Conservation (phyloP, 129 eudicot genomes). For the Tanacetum coccineum region DNA sequence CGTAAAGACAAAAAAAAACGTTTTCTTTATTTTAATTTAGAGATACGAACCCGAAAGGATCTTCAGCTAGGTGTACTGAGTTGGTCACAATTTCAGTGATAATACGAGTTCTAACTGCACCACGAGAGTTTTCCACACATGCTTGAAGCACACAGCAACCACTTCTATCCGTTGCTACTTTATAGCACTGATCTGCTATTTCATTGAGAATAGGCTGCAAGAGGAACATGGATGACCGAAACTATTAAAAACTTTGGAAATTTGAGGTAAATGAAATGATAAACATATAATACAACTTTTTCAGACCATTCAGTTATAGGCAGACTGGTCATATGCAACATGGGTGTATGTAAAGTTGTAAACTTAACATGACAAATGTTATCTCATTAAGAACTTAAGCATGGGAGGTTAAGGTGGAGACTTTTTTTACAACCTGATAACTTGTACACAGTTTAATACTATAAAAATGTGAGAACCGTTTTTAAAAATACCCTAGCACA, state of each 20-base stretch:
- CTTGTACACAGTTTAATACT: too few species aligned
- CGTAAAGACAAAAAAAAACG: background rate
- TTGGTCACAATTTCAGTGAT: conserved; percentile 38
- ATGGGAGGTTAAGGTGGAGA: too few species aligned
- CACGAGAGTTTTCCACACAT: conserved; percentile 50
- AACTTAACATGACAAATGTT: too few species aligned
- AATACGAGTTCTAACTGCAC: conserved; percentile 41
- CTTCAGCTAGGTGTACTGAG: conserved; percentile 54
- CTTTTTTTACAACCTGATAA: too few species aligned
- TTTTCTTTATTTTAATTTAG: background rate
- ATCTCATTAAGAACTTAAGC: too few species aligned
- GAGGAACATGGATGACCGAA: background rate
- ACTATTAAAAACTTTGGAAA: background rate
- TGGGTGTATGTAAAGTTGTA: background rate
- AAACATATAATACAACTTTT: background rate
- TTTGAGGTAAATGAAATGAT: background rate
- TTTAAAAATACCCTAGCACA: too few species aligned
- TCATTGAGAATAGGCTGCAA: conserved; percentile 57
- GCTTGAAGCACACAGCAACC: conserved; percentile 79
- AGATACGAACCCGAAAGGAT: conserved; percentile 73
- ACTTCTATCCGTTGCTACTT: conserved; percentile 54
- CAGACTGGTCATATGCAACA: background rate
- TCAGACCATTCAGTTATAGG: background rate
- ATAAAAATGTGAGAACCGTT: too few species aligned
- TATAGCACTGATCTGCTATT: conserved; percentile 50